phyloP scores from a whole-genome alignment of 345 rosid species.

The Luvunga scandens region DNA sequence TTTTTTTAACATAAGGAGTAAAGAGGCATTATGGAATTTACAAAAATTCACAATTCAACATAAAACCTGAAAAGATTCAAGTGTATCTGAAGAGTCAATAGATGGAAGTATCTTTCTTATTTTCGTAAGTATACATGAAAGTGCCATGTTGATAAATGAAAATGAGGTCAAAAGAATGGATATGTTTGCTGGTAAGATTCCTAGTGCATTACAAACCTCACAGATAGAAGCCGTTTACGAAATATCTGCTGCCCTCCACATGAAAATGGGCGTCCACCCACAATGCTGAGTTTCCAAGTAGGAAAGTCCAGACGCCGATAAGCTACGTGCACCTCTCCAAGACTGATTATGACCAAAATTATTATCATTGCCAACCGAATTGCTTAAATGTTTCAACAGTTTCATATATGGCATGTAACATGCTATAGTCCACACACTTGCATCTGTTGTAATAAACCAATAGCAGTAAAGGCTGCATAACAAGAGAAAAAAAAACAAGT shows the following conservation, averaged over 20 bases:
- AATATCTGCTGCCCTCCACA: constrained; percentile 61
- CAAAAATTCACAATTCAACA: neutral
- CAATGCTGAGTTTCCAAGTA: constrained; percentile 57
- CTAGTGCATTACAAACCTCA: constrained; percentile 42
- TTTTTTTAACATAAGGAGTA: neutral
- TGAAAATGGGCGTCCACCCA: constrained; percentile 95
- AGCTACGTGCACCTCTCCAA: constrained; percentile 78
- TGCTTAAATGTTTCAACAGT: neutral
- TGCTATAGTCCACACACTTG: neutral
- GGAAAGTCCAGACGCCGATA: constrained; percentile 72
- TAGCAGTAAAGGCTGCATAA: neutral
- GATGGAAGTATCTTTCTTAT: neutral
- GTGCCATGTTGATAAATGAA: neutral
- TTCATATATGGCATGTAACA: neutral
- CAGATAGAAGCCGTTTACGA: constrained; percentile 52
- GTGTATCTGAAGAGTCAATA: neutral
- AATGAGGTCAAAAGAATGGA: neutral
- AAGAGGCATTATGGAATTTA: neutral
- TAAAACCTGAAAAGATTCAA: neutral
- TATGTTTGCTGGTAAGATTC: neutral
- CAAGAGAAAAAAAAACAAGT: neutral
- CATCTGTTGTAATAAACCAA: neutral
- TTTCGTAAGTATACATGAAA: neutral
- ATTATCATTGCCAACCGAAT: constrained; percentile 1
- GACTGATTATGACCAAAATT: constrained; percentile 43